Evolutionary conservation across 2,329 filamentous ascomycete genomes (phyloP).

Genomic region (Clonostachys sp.): DNA sequence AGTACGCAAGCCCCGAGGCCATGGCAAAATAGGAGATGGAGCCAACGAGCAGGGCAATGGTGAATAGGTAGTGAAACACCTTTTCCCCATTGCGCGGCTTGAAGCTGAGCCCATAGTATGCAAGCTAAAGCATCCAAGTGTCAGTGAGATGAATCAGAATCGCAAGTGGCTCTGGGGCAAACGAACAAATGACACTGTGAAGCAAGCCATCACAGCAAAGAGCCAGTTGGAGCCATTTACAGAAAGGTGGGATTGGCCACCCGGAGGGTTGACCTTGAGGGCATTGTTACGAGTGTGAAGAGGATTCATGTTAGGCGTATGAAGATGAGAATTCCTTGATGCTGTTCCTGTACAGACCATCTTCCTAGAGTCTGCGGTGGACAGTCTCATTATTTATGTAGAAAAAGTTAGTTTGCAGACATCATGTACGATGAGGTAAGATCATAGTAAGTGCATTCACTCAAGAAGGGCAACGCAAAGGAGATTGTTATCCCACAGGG

Average conservation of each 20-base stretch:
- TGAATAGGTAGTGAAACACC: conserved; percentile 54
- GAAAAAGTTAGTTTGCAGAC: too few relatives aligned
- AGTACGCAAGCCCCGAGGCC: conserved; percentile 45
- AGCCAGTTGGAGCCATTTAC: conserved; percentile 49
- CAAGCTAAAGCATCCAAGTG: conserved; percentile 20
- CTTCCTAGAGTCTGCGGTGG: too few relatives aligned
- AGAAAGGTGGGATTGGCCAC: conserved; percentile 31
- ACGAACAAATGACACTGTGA: conserved; percentile 36
- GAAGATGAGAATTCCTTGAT: too few relatives aligned
- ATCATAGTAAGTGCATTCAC: too few relatives aligned
- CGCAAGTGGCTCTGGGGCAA: background rate
- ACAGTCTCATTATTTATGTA: too few relatives aligned
- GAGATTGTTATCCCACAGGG: too few relatives aligned
- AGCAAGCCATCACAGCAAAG: conserved; percentile 47
- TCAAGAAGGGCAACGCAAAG: too few relatives aligned
- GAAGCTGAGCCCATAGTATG: conserved; percentile 31
- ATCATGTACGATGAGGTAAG: too few relatives aligned
- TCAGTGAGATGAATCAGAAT: background rate
- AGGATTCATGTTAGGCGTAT: conserved; percentile 17
- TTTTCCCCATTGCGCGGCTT: conserved; percentile 38
- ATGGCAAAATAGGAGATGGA: conserved; percentile 45
- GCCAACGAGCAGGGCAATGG: conserved; percentile 41
- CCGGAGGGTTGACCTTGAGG: conserved; percentile 38
- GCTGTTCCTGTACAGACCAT: too few relatives aligned
- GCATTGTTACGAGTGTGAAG: conserved; percentile 36